Percentiles rank a stretch among this genome's conserved stretches.
Conservation (phyloP, 164 flowering plant species). For the Macadamia integrifolia region DNA sequence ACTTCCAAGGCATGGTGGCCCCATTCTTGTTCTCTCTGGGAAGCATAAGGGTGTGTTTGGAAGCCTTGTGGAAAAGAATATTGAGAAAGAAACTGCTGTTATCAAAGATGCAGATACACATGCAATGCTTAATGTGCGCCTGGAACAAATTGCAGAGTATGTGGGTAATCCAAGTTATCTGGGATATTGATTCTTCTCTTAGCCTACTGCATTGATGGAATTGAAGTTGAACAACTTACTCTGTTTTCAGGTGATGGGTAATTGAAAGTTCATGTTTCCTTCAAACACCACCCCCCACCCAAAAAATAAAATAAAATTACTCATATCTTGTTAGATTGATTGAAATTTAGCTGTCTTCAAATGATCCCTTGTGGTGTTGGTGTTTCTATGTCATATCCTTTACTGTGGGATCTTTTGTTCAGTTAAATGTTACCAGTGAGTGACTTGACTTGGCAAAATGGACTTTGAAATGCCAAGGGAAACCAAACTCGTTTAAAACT, state of each 20-base stretch:
- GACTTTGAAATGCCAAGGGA: no score
- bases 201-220: background rate
- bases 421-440: no score
- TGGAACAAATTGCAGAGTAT: conserved; percentile 87
- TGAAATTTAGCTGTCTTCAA: no score
- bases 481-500: no score
- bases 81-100: conserved; percentile 59
- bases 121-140: conserved; percentile 48
- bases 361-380: no score
- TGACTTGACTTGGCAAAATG: no score
- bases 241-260: background rate
- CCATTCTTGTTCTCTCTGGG: conserved; percentile 63
- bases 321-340: no score
- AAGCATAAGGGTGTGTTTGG: conserved; percentile 76
- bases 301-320: no score
- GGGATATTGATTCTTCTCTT: conserved; percentile 48
- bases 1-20: conserved; percentile 67
- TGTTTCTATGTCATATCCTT: no score
- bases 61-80: conserved; percentile 53
- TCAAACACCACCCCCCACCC: no score
- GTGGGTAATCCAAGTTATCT: conserved; percentile 67
- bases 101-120: conserved; percentile 74
- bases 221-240: background rate
- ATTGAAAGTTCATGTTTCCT: no score
- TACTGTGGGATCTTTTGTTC: no score